A percentile compares a stretch with the other conserved stretches of the same genome.
These are phyloP conservation scores for Cylindrotheca closterium DNA, from an alignment of 108 stramenopile species.

Conservation along the genomic window DNA sequence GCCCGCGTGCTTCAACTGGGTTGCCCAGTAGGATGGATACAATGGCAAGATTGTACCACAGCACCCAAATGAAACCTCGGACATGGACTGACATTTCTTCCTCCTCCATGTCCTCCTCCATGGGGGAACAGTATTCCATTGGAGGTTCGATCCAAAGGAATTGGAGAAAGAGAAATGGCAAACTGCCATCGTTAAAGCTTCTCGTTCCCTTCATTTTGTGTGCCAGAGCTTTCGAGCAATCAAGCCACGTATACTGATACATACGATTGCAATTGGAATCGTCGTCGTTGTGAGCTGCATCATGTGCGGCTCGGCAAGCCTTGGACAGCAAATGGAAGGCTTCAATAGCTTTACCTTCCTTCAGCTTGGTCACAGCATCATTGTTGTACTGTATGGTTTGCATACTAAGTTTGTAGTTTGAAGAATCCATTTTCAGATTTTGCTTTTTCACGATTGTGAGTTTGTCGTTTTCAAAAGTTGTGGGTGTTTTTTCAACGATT, in stretches of 20 bases:
- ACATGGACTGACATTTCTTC: no score
- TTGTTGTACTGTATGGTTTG: no score
- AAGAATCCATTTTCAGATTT: no score
- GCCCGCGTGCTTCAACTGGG: background rate
- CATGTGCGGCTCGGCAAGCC: conserved; percentile 14
- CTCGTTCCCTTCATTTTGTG: background rate
- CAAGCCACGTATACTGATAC: conserved; percentile 17
- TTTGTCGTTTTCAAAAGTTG: no score
- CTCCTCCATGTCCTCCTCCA: no score
- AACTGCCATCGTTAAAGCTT: conserved; percentile 7
- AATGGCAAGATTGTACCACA: conserved; percentile 27
- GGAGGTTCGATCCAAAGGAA: conserved; percentile 12
- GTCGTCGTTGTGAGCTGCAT: conserved; percentile 1
- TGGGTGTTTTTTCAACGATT: no score
- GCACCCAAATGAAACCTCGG: conserved; percentile 17
- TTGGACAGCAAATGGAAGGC: conserved; percentile 9
- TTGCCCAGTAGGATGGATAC: background rate
- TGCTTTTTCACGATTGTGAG: no score
- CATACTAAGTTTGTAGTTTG: no score
- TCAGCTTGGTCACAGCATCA: conserved; percentile 13
- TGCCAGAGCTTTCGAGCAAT: conserved; percentile 10
- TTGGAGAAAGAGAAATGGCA: conserved; percentile 15
- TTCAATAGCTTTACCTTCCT: background rate
- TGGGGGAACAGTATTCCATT: no score
- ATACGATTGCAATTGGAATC: background rate